These are phyloP conservation scores for Thielaviopsis ethacetica DNA, from an alignment of 2,329 filamentous ascomycete genomes.

Conservation along the genomic window DNA sequence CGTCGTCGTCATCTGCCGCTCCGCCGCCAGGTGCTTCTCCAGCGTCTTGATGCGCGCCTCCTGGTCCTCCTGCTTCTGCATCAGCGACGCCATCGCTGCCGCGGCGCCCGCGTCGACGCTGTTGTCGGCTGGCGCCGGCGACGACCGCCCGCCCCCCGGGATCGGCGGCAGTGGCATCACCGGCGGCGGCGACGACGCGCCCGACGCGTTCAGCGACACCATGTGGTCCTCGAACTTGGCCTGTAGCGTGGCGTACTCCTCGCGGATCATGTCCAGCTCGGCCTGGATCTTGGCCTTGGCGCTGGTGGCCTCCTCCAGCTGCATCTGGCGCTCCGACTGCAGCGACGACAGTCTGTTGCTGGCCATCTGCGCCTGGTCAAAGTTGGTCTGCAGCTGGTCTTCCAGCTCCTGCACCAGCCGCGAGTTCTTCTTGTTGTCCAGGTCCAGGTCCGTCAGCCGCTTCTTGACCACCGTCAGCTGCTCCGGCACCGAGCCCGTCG, in stretches of 20 bases:
- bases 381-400: constrained; percentile 88
- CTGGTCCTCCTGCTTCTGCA: constrained; percentile 82
- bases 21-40: constrained; percentile 88
- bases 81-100: constrained; percentile 38
- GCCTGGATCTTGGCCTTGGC: constrained; percentile 45
- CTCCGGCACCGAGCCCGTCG: constrained; percentile 33
- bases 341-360: constrained; percentile 76
- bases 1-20: constrained; percentile 90
- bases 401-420: constrained; percentile 89
- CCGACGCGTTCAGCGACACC: constrained; percentile 63
- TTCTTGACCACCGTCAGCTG: constrained; percentile 47
- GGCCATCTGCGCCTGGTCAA: constrained; percentile 74
- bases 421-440: constrained; percentile 74
- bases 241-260: constrained; percentile 57
- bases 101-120: constrained; percentile 25
- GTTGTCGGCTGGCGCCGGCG: constrained; percentile 25
- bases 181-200: constrained; percentile 88
- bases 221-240: constrained; percentile 40
- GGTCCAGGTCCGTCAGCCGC: constrained; percentile 45
- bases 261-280: constrained; percentile 50
- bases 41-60: constrained; percentile 89
- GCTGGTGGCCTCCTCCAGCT: constrained; percentile 63
- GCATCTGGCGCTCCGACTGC: constrained; percentile 54
- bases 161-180: constrained; percentile 91
- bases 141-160: constrained; percentile 41